Percentiles rank a stretch among this genome's conserved stretches.
Evolutionary conservation across 2,329 filamentous ascomycete genomes (phyloP).

Genomic region (Penicillium sp.): DNA sequence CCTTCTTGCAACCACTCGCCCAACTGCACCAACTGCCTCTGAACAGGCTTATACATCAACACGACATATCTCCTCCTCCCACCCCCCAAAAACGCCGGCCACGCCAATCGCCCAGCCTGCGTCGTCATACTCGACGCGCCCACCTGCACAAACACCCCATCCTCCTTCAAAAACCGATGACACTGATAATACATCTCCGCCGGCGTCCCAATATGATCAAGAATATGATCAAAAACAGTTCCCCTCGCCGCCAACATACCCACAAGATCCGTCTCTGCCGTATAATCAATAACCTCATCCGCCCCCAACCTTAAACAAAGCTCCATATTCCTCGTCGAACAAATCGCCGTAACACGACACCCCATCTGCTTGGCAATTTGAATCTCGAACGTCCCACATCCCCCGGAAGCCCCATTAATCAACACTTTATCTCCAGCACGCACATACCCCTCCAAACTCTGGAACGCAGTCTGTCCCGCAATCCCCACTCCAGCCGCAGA

Average conservation of each 20-base stretch:
- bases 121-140: conserved; percentile 47
- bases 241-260: conserved; percentile 56
- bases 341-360: conserved; percentile 64
- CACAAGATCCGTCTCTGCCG: conserved; percentile 53
- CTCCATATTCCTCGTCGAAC: conserved; percentile 63
- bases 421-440: conserved; percentile 63
- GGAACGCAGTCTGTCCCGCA: conserved; percentile 57
- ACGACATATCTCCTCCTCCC: conserved; percentile 50
- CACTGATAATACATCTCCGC: conserved; percentile 60
- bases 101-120: conserved; percentile 46
- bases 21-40: conserved; percentile 57
- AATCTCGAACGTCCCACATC: conserved; percentile 65
- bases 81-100: conserved; percentile 58
- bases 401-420: conserved; percentile 70
- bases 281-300: conserved; percentile 69
- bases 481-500: conserved; percentile 54
- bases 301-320: conserved; percentile 66
- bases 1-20: conserved; percentile 63
- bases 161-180: conserved; percentile 57
- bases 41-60: conserved; percentile 44
- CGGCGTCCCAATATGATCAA: conserved; percentile 65
- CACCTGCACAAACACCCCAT: conserved; percentile 61
- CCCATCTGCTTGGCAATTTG: conserved; percentile 68
- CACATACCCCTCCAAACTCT: conserved; percentile 56
- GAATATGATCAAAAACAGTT: conserved; percentile 57